Evolutionary conservation across 2,329 filamentous ascomycete genomes (phyloP).

Genomic region (Gnomoniopsis smithogilvyi): DNA sequence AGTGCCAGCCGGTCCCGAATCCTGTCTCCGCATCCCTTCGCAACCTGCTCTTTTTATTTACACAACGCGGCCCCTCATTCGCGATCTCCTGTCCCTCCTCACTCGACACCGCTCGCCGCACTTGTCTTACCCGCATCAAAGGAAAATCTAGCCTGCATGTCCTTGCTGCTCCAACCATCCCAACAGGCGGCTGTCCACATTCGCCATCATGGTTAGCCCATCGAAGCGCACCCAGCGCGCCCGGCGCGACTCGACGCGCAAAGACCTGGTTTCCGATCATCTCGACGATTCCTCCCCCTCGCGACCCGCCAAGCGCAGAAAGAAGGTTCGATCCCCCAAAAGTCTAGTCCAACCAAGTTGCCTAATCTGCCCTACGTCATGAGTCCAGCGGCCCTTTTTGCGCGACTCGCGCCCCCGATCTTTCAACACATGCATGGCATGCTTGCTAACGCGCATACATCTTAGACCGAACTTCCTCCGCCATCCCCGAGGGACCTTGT

Average conservation of each 20-base stretch:
- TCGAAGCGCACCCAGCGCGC: constrained; percentile 29
- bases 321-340: too few relatives aligned
- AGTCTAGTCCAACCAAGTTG: constrained; percentile 23
- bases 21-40: constrained; percentile 14
- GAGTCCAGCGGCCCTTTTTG: constrained; percentile 4
- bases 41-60: neutral
- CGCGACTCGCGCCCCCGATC: constrained; percentile 8
- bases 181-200: constrained; percentile 1
- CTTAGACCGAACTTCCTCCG: constrained; percentile 9
- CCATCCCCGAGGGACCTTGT: constrained; percentile 37
- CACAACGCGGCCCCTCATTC: too few relatives aligned
- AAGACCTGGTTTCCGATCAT: constrained; percentile 25
- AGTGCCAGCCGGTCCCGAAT: neutral
- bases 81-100: too few relatives aligned
- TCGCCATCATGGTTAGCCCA: constrained; percentile 27
- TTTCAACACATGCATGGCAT: neutral
- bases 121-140: neutral
- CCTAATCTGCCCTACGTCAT: neutral
- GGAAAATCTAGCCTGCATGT: constrained; percentile 14
- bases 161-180: constrained; percentile 2
- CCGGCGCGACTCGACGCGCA: constrained; percentile 29
- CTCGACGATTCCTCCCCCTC: constrained; percentile 54
- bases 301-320: constrained; percentile 62
- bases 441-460: constrained; percentile 4
- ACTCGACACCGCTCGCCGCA: neutral